Evolutionary conservation across 768 basidiomycete species (phyloP).

Genomic region (Trichaptum fuscoviolaceum): DNA sequence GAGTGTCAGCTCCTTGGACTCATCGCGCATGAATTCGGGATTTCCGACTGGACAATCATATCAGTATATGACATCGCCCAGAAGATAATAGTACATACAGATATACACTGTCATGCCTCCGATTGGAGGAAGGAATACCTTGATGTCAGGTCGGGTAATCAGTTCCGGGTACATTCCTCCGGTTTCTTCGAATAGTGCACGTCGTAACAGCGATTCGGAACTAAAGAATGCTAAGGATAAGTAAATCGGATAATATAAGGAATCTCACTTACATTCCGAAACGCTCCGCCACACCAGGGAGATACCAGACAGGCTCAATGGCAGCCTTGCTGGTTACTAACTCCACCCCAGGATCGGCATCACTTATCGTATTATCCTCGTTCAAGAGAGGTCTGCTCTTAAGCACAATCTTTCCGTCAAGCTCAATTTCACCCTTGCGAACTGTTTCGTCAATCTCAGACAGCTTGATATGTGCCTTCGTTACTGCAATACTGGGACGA

Average conservation of each 20-base stretch:
- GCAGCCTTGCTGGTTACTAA: conserved; percentile 88
- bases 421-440: conserved; percentile 58
- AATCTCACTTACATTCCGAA: conserved; percentile 72
- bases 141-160: conserved; percentile 92
- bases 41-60: conserved; percentile 62
- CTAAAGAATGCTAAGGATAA: conserved; percentile 29
- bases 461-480: conserved; percentile 91
- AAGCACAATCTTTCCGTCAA: conserved; percentile 83
- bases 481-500: conserved; percentile 89
- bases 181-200: conserved; percentile 95
- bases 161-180: conserved; percentile 96
- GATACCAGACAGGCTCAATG: conserved; percentile 94
- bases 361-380: conserved; percentile 53
- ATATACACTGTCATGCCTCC: conserved; percentile 91
- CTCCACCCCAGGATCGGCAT: conserved; percentile 74
- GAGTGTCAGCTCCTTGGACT: conserved; percentile 74
- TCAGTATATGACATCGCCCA: not conserved
- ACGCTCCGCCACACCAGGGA: conserved; percentile 91
- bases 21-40: conserved; percentile 70
- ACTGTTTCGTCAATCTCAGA: conserved; percentile 85
- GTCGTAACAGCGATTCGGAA: conserved; percentile 76
- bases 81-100: conserved; percentile 39
- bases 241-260: not conserved
- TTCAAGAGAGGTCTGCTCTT: conserved; percentile 59
- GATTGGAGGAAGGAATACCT: conserved; percentile 93